Evolutionary conservation across 83 land plant species (phyloP), one percentile per base, ranked within the genome.

Genomic region (Thuja plicata): DNA sequence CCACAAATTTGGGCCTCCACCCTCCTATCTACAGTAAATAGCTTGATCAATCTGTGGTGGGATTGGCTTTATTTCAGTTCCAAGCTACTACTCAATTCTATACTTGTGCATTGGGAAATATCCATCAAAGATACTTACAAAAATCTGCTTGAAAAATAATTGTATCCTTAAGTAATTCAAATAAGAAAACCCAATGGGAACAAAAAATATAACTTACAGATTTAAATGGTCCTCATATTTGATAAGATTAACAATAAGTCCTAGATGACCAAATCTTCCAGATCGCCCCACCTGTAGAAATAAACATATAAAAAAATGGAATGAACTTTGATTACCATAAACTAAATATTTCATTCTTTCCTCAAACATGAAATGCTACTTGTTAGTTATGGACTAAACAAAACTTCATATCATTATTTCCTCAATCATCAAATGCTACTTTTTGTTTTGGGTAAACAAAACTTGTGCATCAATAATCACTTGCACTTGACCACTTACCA

Each of bases 201-300:
- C 30, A 34, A n/a, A 40, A 41, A 37, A 76, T 35, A n/a, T n/a
- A n/a, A 89, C 94, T 93, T 89, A 93, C 94, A 93, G 76, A 87
- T 92, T 93, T 82, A 97, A 96, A 46, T 98, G 99, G 86, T 98
- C 99, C 89, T 98, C 99, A 87, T 95, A 98, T 38, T 97, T 98
- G 88, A 98, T 96, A 88, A 98, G 82, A 94, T 97, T 98, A 37
- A 98, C 99, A 82, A 98, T 98, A 77, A 98, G 90, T 12, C 99
- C 99, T 87, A 98, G 99, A 89, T 98, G 99, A 41, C 99, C 99
- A 94, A 97, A 98, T 91, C 99, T 93, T 88, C 99, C 99, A 38
- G 99, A 98, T 38, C 99, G 97, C 83, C 99, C 99, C 81, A 98
- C 99, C 99, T 97, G 91, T n/a, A n/a, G n/a, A n/a, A n/a, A 93